phyloP scores from a whole-genome alignment of 176 grass and related monocot species.

The Bolboschoenus planiculmis region DNA sequence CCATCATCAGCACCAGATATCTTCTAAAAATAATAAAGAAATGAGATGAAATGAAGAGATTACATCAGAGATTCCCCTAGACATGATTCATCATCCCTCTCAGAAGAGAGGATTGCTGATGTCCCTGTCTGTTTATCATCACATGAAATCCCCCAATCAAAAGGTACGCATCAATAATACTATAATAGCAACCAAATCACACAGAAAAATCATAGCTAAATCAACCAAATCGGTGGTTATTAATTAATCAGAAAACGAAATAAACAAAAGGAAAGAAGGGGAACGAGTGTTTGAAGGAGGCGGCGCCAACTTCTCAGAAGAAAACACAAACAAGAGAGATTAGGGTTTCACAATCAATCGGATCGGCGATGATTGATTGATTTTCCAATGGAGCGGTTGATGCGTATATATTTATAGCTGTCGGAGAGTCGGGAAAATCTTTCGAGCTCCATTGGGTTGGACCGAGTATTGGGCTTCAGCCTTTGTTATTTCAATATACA shows the following conservation, averaged over 20 bases:
- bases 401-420: neutral
- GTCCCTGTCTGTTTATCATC: conserved; percentile 18
- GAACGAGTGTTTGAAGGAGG: neutral
- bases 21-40: neutral
- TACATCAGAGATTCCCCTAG: conserved; percentile 53
- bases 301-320: too few relatives aligned
- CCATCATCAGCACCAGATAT: neutral
- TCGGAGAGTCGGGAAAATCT: too few relatives aligned
- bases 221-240: neutral
- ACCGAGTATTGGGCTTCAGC: neutral
- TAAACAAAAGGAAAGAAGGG: too few relatives aligned
- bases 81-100: conserved; percentile 30
- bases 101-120: conserved; percentile 26
- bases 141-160: neutral
- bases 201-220: neutral
- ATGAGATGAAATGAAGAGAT: neutral
- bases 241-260: neutral
- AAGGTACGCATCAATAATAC: too few relatives aligned
- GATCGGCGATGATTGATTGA: too few relatives aligned
- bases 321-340: too few relatives aligned
- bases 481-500: neutral
- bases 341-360: too few relatives aligned
- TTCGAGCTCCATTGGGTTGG: too few relatives aligned
- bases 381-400: neutral
- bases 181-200: too few relatives aligned